phyloP scores from a whole-genome alignment of 2,329 filamentous ascomycete genomes.

The Alternaria sp. region DNA sequence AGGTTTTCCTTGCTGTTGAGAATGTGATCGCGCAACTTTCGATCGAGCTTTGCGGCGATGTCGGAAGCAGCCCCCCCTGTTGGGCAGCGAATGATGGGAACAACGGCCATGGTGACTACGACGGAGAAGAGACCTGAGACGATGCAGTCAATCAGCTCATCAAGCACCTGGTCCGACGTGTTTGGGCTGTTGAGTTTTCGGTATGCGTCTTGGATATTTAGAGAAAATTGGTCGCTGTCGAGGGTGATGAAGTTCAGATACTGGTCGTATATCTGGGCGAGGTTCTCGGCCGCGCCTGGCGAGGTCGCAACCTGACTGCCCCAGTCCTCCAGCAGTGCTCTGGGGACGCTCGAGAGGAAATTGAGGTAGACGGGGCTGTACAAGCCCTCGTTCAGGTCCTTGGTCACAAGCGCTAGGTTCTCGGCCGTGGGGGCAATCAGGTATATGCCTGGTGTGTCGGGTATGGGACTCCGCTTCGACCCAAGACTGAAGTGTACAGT shows the following conservation, averaged over 20 bases:
- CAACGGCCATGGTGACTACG: conserved; percentile 97
- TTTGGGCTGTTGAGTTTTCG: conserved; percentile 95
- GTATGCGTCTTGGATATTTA: conserved; percentile 78
- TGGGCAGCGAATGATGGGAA: conserved; percentile 93
- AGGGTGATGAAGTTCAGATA: conserved; percentile 12
- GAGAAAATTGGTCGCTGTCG: conserved; percentile 30
- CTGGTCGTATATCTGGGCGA: conserved; percentile 93
- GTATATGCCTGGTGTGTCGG: conserved; percentile 81
- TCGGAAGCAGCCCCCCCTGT: conserved; percentile 93
- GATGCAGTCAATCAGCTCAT: conserved; percentile 85
- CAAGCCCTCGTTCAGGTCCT: conserved; percentile 83
- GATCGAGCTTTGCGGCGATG: conserved; percentile 91
- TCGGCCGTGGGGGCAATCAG: conserved; percentile 86
- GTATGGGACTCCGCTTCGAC: conserved; percentile 84
- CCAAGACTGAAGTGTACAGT: conserved; percentile 69
- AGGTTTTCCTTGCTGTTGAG: conserved; percentile 98
- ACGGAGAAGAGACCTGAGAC: conserved; percentile 98
- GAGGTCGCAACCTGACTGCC: conserved; percentile 80
- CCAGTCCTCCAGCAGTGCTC: conserved; percentile 92
- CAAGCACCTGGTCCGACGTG: conserved; percentile 88
- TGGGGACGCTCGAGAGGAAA: conserved; percentile 91
- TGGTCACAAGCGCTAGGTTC: conserved; percentile 84
- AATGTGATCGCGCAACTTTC: conserved; percentile 94
- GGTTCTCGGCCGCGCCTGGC: conserved; percentile 84
- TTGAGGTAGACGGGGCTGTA: conserved; percentile 93